Evolutionary conservation across 495 filamentous ascomycete species (phyloP).

Genomic region (Emericellopsis terricola): DNA sequence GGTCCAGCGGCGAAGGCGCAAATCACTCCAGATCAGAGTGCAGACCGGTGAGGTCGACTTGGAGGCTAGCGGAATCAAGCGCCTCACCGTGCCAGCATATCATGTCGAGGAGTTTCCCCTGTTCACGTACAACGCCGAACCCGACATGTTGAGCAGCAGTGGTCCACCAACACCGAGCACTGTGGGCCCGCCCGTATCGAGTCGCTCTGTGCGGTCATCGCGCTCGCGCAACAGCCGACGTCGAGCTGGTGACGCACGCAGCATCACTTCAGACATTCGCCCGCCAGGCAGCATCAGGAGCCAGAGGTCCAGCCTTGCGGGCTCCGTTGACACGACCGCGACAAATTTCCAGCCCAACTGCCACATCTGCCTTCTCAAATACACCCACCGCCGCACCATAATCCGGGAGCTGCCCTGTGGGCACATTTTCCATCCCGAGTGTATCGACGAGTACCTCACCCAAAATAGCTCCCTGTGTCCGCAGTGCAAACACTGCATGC

Average conservation of each 20-base stretch:
- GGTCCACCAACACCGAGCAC: not conserved
- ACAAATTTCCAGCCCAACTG: constrained; percentile 55
- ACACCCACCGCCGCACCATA: constrained; percentile 40
- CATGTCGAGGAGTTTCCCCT: constrained; percentile 54
- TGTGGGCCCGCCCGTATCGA: constrained; percentile 2
- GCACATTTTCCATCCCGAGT: constrained; percentile 82
- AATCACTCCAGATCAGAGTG: constrained; percentile 46
- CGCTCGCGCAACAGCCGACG: constrained; percentile 2
- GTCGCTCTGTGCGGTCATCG: not conserved
- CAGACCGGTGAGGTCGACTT: constrained; percentile 60
- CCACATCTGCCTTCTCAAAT: constrained; percentile 75
- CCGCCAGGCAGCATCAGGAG: constrained; percentile 3
- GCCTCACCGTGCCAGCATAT: constrained; percentile 48
- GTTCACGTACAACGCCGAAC: constrained; percentile 46
- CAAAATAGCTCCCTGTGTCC: constrained; percentile 66
- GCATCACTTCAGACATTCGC: constrained; percentile 2
- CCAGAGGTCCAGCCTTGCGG: constrained; percentile 4
- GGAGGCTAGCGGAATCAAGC: constrained; percentile 61
- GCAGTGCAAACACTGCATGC: constrained; percentile 62
- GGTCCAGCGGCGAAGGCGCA: constrained; percentile 47
- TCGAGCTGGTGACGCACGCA: constrained; percentile 1
- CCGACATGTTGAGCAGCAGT: constrained; percentile 6
- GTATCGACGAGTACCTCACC: constrained; percentile 64
- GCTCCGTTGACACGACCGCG: constrained; percentile 7
- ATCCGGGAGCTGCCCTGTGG: constrained; percentile 76